Base-by-base conservation (phyloP, 2,329 filamentous ascomycete species). In the Aspergillus hortae region DNA sequence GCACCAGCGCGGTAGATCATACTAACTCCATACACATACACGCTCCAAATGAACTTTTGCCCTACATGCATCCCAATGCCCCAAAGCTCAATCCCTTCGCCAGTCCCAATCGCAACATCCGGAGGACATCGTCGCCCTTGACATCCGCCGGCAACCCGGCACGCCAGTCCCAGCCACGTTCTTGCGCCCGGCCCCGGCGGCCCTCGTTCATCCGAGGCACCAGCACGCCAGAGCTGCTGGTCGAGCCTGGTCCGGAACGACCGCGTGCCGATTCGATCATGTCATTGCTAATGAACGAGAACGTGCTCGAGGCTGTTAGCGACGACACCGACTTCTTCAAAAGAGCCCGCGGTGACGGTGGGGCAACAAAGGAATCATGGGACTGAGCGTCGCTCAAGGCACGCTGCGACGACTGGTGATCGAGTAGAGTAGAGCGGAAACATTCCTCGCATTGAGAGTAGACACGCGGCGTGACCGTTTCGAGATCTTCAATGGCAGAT, bases 361-460 rank as follows among this genome's bases (percentile, higher is more conserved):
- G 68, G 6, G 61, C 46, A 35, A 62, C 51, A 36, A 52, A 56
- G n/a, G 62, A 61, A 12, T 56, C 56, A n/a, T 52, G 50, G 12
- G 56, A 36, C n/a, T 49, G 49, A 9, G 45, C 38, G 33, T 52
- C 53, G 14, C 23, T 21, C n/a, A 50, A 49, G 9, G 56, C 53
- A 25, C 56, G 56, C 79, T 83, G 49, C 77, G 71, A 48, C 9
- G 83, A 85, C 44, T 85, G 83, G 14, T 82, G 84, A 5, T 88
- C 87, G n/a, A 84, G 77, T 19, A 95, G 74, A 5, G 91, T 88
- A 1, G 90, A 82, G 55, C 82, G 76, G 65, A 95, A 84, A 65
- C 91, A 92, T 62, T 90, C 88, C 58, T 90, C 86, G 65, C 88
- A 90, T 21, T 87, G 85, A 0, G 79, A 75, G 64, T 86, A 90